Percentiles rank a stretch among this genome's conserved stretches.
phyloP scores from a whole-genome alignment of 345 rosid genomes.

The Euphorbia lathyris region DNA sequence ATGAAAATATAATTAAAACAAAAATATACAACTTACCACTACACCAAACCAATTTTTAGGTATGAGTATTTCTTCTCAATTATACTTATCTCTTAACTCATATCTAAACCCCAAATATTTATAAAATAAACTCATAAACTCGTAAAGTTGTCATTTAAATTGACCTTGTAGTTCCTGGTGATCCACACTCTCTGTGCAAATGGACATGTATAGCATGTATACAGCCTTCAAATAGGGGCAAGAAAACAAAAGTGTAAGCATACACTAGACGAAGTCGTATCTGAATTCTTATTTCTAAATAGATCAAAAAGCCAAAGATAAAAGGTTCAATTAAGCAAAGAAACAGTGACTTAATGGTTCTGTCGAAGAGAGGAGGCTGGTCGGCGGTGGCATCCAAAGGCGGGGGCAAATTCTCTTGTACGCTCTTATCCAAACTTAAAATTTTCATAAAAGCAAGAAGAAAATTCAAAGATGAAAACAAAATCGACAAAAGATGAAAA shows the following conservation, averaged over 20 bases:
- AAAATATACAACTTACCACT: too few species aligned
- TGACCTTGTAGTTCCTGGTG: conserved; percentile 84
- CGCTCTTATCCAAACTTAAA: conserved; percentile 29
- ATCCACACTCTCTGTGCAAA: conserved; percentile 93
- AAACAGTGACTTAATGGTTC: conserved; percentile 52
- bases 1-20: too few species aligned
- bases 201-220: conserved; percentile 60
- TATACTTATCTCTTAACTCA: too few species aligned
- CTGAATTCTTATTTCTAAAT: too few species aligned
- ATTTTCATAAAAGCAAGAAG: too few species aligned
- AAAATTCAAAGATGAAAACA: neutral
- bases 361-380: conserved; percentile 70
- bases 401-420: conserved; percentile 45
- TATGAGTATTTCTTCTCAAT: too few species aligned
- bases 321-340: neutral
- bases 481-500: neutral
- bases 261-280: too few species aligned
- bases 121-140: too few species aligned
- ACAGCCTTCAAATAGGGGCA: conserved; percentile 43
- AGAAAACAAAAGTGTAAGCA: neutral
- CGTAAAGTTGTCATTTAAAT: too few species aligned
- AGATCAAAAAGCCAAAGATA: too few species aligned
- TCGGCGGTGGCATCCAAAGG: conserved; percentile 50
- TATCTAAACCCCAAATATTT: too few species aligned
- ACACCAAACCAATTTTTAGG: too few species aligned